phyloP scores from a whole-genome alignment of 345 rosid genomes.

The Kandelia obovata region DNA sequence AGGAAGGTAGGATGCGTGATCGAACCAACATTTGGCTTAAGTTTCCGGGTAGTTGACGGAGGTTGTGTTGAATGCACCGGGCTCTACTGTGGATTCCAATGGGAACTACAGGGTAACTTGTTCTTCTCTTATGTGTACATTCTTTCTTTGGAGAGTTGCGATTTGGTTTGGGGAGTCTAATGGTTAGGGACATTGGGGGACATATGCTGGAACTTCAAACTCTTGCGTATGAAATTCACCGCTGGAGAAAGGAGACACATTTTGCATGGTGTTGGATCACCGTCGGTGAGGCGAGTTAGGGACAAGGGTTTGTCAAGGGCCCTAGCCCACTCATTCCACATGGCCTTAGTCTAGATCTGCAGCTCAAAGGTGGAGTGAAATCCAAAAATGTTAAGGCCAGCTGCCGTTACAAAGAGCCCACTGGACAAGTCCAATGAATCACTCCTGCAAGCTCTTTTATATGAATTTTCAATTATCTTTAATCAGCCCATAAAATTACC shows the following conservation, averaged over 20 bases:
- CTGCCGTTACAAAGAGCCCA: too few species aligned
- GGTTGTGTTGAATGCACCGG: neutral
- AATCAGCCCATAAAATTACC: too few species aligned
- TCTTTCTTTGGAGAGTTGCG: neutral
- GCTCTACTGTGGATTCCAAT: neutral
- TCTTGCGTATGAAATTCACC: neutral
- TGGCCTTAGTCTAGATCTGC: too few species aligned
- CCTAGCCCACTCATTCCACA: too few species aligned
- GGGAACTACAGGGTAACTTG: neutral
- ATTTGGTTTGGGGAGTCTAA: neutral
- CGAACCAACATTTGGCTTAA: neutral
- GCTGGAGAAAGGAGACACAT: neutral
- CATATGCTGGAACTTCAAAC: neutral
- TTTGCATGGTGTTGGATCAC: neutral
- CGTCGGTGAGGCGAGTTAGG: rapidly evolving
- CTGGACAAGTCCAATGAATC: too few species aligned
- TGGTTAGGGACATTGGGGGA: neutral
- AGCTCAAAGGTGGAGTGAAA: too few species aligned
- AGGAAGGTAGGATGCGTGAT: neutral
- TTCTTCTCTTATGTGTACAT: neutral
- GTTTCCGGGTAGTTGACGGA: too few species aligned
- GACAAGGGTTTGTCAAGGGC: too few species aligned
- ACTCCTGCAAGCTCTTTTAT: too few species aligned
- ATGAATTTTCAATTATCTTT: too few species aligned
- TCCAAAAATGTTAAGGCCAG: too few species aligned